These are phyloP conservation scores for Hypoxylon sp. DNA, from an alignment of 2,329 filamentous ascomycete genomes.

Conservation along the genomic window DNA sequence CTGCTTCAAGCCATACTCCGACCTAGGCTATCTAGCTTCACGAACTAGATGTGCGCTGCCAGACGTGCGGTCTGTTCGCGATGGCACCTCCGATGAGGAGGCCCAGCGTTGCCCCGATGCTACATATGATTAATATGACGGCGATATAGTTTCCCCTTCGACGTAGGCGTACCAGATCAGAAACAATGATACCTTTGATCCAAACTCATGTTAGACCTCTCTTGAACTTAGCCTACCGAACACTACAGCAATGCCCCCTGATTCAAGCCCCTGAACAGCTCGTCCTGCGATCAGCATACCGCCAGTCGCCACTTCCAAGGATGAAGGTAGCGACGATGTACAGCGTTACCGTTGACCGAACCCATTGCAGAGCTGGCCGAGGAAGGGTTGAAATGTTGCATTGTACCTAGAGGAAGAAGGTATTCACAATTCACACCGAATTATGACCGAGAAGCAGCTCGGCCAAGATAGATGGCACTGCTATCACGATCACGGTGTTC, in stretches of 20 bases:
- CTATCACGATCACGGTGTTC: slow-evolving; percentile 13
- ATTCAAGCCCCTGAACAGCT: slow-evolving; percentile 13
- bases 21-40: too few relatives aligned
- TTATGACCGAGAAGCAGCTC: slow-evolving; percentile 5
- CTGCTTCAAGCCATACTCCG: too few relatives aligned
- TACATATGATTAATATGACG: slow-evolving; percentile 8
- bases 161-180: slow-evolving; percentile 17
- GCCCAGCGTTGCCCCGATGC: slow-evolving; percentile 6
- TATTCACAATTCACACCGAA: slow-evolving; percentile 30
- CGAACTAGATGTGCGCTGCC: too few relatives aligned
- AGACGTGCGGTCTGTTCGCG: too few relatives aligned
- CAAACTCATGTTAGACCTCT: background rate
- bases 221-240: background rate
- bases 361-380: slow-evolving; percentile 10
- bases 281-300: slow-evolving; percentile 25
- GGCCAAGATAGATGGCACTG: slow-evolving; percentile 21
- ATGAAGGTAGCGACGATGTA: slow-evolving; percentile 6
- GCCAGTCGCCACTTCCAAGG: slow-evolving; percentile 10
- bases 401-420: slow-evolving; percentile 15
- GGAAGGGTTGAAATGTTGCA: slow-evolving; percentile 11
- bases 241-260: slow-evolving; percentile 15
- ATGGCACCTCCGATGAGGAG: slow-evolving; percentile 15
- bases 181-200: slow-evolving; percentile 3
- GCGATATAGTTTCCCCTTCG: slow-evolving; percentile 11
- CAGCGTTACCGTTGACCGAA: slow-evolving; percentile 4